Conservation (phyloP, 306 rosid species). For the Casuarina cunninghamiana region DNA sequence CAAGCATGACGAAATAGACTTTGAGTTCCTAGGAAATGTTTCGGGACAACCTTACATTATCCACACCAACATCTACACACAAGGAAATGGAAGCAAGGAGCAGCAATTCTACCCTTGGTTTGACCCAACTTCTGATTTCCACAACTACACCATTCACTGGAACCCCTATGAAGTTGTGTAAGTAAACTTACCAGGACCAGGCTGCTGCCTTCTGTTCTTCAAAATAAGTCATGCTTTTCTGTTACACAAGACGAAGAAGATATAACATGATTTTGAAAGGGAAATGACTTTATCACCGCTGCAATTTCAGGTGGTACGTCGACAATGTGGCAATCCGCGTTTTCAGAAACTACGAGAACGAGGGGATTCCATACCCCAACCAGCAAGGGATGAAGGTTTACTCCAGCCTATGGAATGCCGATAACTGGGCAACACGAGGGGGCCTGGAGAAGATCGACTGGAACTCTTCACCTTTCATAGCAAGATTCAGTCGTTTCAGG, state of each 20-base stretch:
- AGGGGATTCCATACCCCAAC: constrained; percentile 66
- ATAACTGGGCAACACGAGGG: constrained; percentile 85
- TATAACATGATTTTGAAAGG: too few relatives aligned
- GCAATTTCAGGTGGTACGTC: constrained; percentile 66
- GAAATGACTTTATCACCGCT: neutral
- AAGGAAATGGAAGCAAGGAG: constrained; percentile 79
- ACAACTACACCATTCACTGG: constrained; percentile 95
- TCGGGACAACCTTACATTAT: constrained; percentile 80
- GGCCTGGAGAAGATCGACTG: constrained; percentile 70
- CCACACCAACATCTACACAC: constrained; percentile 68
- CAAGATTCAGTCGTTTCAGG: constrained; percentile 52
- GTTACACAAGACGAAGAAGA: neutral
- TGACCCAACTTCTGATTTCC: constrained; percentile 76
- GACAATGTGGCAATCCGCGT: constrained; percentile 75
- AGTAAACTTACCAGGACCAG: constrained; percentile 23
- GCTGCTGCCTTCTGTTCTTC: neutral
- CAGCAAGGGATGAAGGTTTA: constrained; percentile 74
- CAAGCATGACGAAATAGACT: constrained; percentile 85
- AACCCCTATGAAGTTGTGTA: constrained; percentile 74
- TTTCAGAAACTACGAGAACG: constrained; percentile 60
- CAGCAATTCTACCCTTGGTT: constrained; percentile 88
- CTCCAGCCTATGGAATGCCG: constrained; percentile 75
- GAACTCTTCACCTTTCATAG: constrained; percentile 65
- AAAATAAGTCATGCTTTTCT: constrained; percentile 6
- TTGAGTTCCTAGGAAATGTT: constrained; percentile 80